Base-by-base conservation (phyloP, 2,329 filamentous ascomycete species). In the Aspergillus pseudotamarii region DNA sequence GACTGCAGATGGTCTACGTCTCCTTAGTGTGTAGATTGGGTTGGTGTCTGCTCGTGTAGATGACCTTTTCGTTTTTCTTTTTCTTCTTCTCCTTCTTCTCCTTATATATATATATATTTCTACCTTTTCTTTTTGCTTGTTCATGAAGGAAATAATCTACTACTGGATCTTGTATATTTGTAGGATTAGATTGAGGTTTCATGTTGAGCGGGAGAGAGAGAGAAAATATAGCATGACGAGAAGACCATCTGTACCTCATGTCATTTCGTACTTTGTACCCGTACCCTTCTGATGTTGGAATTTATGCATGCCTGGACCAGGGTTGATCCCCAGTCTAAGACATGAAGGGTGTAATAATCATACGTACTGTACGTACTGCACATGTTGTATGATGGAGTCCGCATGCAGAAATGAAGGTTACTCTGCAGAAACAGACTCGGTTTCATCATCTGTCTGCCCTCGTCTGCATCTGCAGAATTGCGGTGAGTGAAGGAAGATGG, bases 331-430 rank as follows among this genome's bases (percentile, higher is more conserved):
- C 16, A 4, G 30, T 51, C 28, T 28, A 32, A 51, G 48, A 21
- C 23, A 45, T 38, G 16, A 45, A 45, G 23, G 21, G 23, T 48
- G 45, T 30, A 50, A 50, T 51, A 51, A 51, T 51, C 23, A 28
- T 50, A 50, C 23, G 46, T 10, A 30, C 43, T 23, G 45, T 30
- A 51, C 48, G n/a, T n/a, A n/a, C n/a, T 32, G 48, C 48, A 51
- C 48, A 51, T 32, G 48, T 19, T 34, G 26, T 51, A 28, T 30
- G 48, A 51, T 51, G 28, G 26, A 32, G 16, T 21, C 48, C 30
- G 28, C 48, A 51, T 51, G 48, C 48, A 51, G 48, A 51, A n/a
- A 51, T 32, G 48, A 32, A 51, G 48, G 28, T 51, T 51, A 51
- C 48, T 51, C 26, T 51, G 48, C 48, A 51, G 48, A 51, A 32